Base-by-base conservation (phyloP, 176 grass and related monocot species). In the Coix lacrymajobi region DNA sequence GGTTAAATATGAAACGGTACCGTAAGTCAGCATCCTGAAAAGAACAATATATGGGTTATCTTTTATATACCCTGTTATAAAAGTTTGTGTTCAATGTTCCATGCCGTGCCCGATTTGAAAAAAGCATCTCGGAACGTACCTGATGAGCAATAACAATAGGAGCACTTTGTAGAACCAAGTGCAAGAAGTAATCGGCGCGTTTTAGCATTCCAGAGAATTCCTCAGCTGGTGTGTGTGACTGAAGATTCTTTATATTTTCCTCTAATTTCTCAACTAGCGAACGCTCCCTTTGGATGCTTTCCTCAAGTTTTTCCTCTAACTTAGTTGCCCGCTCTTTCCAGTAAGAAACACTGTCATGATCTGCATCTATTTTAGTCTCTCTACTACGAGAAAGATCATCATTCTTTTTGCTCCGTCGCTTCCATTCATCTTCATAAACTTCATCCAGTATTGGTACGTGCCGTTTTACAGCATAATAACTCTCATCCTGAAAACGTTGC, bases 1-100 rank as follows among this genome's bases (percentile, higher is more conserved):
- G 92, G 82, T 97, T 97, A 81, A 92, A 97, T 83, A 97, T 97
- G 90, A 97, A 97, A 66, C 95, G 90, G 63, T 97, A 97, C 41
- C 90, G 90, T 66, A 97, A 89, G 3, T 97, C 90, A 68, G 77
- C 71, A 86, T 97, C 95, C 95, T 97, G 86, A 77, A 91, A 62
- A 83, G 32, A 66, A 65, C 80, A 87, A 34, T 62, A 80, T 62
- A 37, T 45, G 7, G 56, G 33, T 52, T 81, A 89, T 43, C 25
- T 45, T n/a, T n/a, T n/a, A n/a, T n/a, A 37, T 69, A 61, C 30
- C n/a, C 41, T 76, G 19, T 70, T 65, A 85, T 37, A 5, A 36
- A 75, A 68, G 3, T 76, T 69, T 6, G 11, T 51, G 8, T 16
- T 62, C 41, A 49, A 7, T 74, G 39, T 43, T 61, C 40, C 25